These are phyloP conservation scores for Colletotrichum tofieldiae DNA, from an alignment of 2,329 filamentous ascomycete species.

Conservation along the genomic window DNA sequence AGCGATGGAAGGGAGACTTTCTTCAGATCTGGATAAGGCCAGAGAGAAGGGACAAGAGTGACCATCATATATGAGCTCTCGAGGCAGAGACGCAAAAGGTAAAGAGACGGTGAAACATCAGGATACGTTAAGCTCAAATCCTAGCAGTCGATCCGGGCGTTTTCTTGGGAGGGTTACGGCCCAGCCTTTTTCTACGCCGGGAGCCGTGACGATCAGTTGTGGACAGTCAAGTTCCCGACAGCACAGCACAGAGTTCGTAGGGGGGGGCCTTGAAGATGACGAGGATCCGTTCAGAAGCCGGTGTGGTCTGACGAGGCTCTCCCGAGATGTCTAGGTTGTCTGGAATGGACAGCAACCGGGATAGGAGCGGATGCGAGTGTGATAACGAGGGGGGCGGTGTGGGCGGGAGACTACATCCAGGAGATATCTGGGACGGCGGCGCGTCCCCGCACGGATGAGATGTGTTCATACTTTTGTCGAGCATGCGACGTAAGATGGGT, in stretches of 20 bases:
- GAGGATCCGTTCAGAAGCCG: constrained; percentile 36
- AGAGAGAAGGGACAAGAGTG: constrained; percentile 31
- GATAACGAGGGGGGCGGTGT: constrained; percentile 11
- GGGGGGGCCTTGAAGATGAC: constrained; percentile 9
- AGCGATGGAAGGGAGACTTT: constrained; percentile 13
- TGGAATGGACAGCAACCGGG: constrained; percentile 2
- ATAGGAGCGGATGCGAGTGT: constrained; percentile 22
- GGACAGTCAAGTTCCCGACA: constrained; percentile 18
- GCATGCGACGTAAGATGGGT: neutral
- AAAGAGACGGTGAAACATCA: constrained; percentile 27
- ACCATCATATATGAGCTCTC: constrained; percentile 38
- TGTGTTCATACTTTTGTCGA: constrained; percentile 30
- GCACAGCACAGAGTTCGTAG: constrained; percentile 15
- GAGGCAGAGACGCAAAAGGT: constrained; percentile 11
- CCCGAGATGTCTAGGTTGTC: constrained; percentile 29
- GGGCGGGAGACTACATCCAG: neutral
- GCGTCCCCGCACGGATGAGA: constrained; percentile 33
- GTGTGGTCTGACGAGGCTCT: constrained; percentile 15
- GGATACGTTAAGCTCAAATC: constrained; percentile 8
- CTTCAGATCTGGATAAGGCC: constrained; percentile 21
- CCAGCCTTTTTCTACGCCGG: constrained; percentile 22
- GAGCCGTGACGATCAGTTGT: constrained; percentile 36
- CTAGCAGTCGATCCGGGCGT: constrained; percentile 23
- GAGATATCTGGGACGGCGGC: constrained; percentile 29
- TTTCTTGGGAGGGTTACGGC: neutral